Percentiles rank a stretch among this genome's conserved stretches.
Evolutionary conservation across 1,284 basidiomycete species (phyloP).

Genomic region (Thelephora terrestris): DNA sequence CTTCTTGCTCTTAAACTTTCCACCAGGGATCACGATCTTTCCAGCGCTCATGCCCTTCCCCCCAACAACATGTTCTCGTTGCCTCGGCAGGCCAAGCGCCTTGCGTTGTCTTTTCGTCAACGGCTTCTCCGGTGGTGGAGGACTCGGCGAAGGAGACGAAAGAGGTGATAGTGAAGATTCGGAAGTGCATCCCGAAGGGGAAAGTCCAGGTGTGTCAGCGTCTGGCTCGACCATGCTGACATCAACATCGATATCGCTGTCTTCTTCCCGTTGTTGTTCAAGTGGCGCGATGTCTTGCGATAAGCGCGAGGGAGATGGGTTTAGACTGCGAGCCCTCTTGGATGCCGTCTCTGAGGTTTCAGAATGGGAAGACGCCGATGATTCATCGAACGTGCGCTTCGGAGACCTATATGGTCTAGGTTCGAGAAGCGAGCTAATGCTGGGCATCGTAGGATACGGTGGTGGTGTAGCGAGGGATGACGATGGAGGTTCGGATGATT

Average conservation of each 20-base stretch:
- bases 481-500: slow-evolving; percentile 87
- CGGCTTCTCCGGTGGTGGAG: slow-evolving; percentile 26
- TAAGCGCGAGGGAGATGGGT: slow-evolving; percentile 14
- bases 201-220: slow-evolving; percentile 33
- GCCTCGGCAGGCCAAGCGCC: slow-evolving; percentile 52
- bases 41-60: slow-evolving; percentile 28
- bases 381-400: slow-evolving; percentile 61
- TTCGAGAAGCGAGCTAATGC: slow-evolving; percentile 4
- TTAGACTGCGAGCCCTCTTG: slow-evolving; percentile 31
- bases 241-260: slow-evolving; percentile 1
- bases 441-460: slow-evolving; percentile 5
- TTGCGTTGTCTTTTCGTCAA: slow-evolving; percentile 62
- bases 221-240: slow-evolving; percentile 25
- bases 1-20: slow-evolving; percentile 26
- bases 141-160: slow-evolving; percentile 32
- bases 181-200: slow-evolving; percentile 31
- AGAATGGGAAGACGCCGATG: slow-evolving; percentile 32
- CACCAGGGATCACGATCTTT: slow-evolving; percentile 51
- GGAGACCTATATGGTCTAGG: slow-evolving; percentile 37
- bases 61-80: slow-evolving; percentile 22
- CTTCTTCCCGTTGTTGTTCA: background rate
- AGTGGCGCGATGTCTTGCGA: slow-evolving; percentile 7
- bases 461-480: slow-evolving; percentile 35
- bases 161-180: slow-evolving; percentile 25
- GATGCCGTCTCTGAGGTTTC: slow-evolving; percentile 31